Percentiles rank a stretch among this genome's conserved stretches.
Evolutionary conservation across 805 yeast genomes (phyloP).

Genomic region (Suhomyces faveliae): DNA sequence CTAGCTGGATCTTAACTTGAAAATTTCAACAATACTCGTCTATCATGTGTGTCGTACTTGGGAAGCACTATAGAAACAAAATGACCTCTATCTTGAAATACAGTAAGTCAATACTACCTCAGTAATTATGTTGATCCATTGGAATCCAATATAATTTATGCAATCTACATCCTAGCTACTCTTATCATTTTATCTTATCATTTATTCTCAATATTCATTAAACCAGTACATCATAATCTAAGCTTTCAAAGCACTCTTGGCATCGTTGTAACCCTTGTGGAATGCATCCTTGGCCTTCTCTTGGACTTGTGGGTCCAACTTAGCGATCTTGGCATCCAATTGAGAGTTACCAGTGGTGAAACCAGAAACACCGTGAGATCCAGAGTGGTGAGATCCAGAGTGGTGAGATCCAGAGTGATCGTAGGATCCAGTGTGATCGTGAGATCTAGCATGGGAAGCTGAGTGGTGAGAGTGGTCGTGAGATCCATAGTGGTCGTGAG

Average conservation of each 20-base stretch:
- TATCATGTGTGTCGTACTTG: too few species aligned
- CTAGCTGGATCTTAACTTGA: background rate
- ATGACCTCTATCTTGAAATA: too few species aligned
- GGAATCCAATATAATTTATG: too few species aligned
- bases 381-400: too few species aligned
- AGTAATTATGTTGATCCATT: too few species aligned
- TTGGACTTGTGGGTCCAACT: constrained; percentile 34
- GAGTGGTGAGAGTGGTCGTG: constrained; percentile 3
- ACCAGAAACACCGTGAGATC: constrained; percentile 4
- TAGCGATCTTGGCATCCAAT: constrained; percentile 35
- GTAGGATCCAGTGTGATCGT: constrained; percentile 8
- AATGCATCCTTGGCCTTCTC: constrained; percentile 41
- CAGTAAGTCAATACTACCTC: too few species aligned
- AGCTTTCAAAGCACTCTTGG: constrained; percentile 25
- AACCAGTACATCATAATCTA: constrained; percentile 1
- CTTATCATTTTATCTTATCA: too few species aligned
- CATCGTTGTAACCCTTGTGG: constrained; percentile 40
- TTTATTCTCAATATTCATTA: too few species aligned
- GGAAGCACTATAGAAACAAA: too few species aligned
- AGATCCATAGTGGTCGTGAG: background rate
- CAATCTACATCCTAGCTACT: background rate
- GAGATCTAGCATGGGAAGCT: too few species aligned
- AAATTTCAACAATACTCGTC: background rate
- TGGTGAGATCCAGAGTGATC: constrained; percentile 5
- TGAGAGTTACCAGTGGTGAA: constrained; percentile 37